A percentile compares a stretch with the other conserved stretches of the same genome.
These are phyloP conservation scores for Tetrahymena borealis DNA, from an alignment of 73 alveolate species.

Conservation along the genomic window DNA sequence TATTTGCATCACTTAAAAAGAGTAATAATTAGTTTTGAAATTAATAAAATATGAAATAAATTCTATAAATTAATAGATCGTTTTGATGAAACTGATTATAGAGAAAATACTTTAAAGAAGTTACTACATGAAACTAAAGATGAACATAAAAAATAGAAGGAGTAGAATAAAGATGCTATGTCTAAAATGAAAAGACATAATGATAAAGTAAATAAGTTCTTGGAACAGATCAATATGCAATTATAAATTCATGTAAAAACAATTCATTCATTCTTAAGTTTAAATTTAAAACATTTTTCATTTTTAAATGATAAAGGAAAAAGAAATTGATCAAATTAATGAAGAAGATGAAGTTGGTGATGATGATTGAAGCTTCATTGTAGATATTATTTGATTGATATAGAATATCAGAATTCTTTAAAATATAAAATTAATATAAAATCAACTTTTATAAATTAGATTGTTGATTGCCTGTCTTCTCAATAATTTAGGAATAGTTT, in stretches of 20 bases:
- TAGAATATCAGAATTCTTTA: too few relatives aligned
- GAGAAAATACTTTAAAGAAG: background rate
- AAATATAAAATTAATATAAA: too few relatives aligned
- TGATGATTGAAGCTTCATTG: background rate
- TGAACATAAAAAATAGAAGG: background rate
- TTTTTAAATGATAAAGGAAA: background rate
- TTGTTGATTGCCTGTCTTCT: too few relatives aligned
- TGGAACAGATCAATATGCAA: background rate
- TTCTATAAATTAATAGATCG: background rate
- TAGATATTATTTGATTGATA: too few relatives aligned
- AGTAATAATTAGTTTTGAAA: background rate
- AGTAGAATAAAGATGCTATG: background rate
- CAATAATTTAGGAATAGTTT: too few relatives aligned
- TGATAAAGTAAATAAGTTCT: background rate
- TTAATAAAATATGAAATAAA: background rate
- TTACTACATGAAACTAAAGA: background rate
- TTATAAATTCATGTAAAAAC: background rate
- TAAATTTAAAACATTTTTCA: background rate
- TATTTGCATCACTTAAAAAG: background rate
- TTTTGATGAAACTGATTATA: background rate
- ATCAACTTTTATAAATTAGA: too few relatives aligned
- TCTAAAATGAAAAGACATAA: background rate
- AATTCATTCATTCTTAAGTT: background rate
- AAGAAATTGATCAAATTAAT: background rate
- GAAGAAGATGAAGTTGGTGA: background rate